Base-by-base conservation (phyloP, 2,329 filamentous ascomycete species). In the Scedosporium apiospermum region DNA sequence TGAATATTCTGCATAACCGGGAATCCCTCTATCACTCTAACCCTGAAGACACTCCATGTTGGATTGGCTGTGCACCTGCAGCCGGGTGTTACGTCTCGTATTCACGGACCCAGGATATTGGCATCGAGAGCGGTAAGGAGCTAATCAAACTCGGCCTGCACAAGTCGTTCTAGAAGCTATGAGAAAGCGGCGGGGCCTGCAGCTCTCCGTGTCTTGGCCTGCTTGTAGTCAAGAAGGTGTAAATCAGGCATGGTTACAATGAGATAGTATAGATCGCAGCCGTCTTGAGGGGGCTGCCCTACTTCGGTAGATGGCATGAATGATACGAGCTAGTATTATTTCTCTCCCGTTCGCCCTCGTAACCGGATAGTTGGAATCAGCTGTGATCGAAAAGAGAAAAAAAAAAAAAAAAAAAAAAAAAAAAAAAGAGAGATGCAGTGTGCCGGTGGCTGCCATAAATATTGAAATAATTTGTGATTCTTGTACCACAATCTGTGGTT, bases 51-150 rank as follows among this genome's bases (percentile, higher is more conserved):
- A 26, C 49, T 26, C 21, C n/a, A 18, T 53, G 10, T 21, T 53
- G 49, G 21, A 23, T 26, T 23, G 49, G 49, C 7, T 10, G 18
- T 23, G 49, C n/a, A 16, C 30, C 46, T 61, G 60, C 46, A 55
- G 49, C 6, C 46, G 46, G 60, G 46, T 61, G 60, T 61, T 16
- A 61, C 60, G 16, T 61, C 60, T 57, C 60, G 60, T 61, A 61
- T 61, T 61, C 60, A 41, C 46, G 58, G 44, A n/a, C 27, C 21
- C 42, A 9, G 18, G 21, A 9, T 42, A 23, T n/a, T 12, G 18
- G 3, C 18, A 38, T 60, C 41, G 18, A 10, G 12, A 55, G 21
- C 26, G 57, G 42, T 34, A 34, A 34, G 30, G 30, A 46, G 2
- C 42, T 46, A 60, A 46, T 23, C 21, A 34, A 34, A 34, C 7